Base-by-base conservation (phyloP, 2,329 filamentous ascomycete genomes). In the Colletotrichum sublineola region DNA sequence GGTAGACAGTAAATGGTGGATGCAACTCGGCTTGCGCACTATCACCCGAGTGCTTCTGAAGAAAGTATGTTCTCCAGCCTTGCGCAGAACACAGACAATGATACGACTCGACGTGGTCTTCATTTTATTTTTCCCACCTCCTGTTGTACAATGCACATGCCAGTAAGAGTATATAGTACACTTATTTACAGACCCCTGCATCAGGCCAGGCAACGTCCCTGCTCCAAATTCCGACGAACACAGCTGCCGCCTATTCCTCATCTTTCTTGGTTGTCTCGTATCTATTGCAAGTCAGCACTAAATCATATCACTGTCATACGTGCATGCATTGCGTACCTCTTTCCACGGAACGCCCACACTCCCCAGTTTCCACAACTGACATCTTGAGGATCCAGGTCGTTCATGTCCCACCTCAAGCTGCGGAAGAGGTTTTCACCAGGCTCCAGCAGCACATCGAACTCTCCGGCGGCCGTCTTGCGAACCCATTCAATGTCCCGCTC, bases 301-400 rank as follows among this genome's bases (percentile, higher is more conserved):
- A 12, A 70, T 53, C 38, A 24, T 58, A 46, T 15, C n/a, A 36
- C 14, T 48, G 38, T 8, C 36, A 1, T n/a, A 24, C 24, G 24
- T 24, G 7, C 7, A 24, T 33, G 33, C 44, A 14, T 61, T 18
- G 82, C 89, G 77, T 89, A 98, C 90, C 96, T 93, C 90, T 99
- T 99, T 77, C 96, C 96, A 83, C 96, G 90, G 86, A 99, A 99
- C 18, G 93, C 95, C 94, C 97, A 99, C 2, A 97, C 86, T 14
- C 96, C 96, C 94, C 95, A 99, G 82, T 99, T 99, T 67, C 96
- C 96, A 79, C 94, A 97, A 77, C 92, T 97, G 74, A 98, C 87
- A 82, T 98, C 96, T 79, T 97, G 94, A 8, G 96, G 95, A 80
- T 98, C 96, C 75, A 96, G 85, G 79, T 99, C 97, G 79, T 99